phyloP scores from a whole-genome alignment of 306 rosid species.

The Castanea sativa region DNA sequence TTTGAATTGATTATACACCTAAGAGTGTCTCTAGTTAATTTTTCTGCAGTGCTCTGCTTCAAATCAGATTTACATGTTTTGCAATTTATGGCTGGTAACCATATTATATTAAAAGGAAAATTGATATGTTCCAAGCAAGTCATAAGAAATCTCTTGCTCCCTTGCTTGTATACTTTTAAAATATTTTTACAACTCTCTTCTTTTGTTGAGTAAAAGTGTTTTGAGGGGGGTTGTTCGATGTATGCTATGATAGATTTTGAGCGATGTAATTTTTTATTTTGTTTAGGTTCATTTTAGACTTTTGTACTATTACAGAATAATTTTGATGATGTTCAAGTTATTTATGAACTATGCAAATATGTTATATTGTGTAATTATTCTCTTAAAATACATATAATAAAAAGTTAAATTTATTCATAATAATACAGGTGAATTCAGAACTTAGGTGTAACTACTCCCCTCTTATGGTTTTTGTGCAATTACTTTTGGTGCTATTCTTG shows the following conservation, averaged over 20 bases:
- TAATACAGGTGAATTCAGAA: background rate
- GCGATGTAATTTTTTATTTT: background rate
- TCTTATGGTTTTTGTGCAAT: background rate
- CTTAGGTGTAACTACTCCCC: background rate
- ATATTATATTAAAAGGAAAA: background rate
- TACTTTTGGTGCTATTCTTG: background rate
- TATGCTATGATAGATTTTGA: background rate
- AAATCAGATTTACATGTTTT: background rate
- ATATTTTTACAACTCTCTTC: background rate
- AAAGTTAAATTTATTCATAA: background rate
- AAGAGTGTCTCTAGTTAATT: background rate
- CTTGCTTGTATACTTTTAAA: background rate
- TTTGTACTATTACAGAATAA: background rate
- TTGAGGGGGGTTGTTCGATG: background rate
- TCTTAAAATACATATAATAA: background rate
- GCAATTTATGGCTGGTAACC: background rate
- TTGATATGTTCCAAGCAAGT: background rate
- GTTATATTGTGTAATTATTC: background rate
- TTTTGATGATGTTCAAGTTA: background rate
- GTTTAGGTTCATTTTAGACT: background rate
- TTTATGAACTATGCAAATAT: background rate
- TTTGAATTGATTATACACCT: background rate
- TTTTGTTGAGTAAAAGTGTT: background rate
- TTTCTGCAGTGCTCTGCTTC: background rate
- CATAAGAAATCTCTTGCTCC: background rate